Evolutionary conservation across 2,329 filamentous ascomycete genomes (phyloP), one percentile per base, ranked within the genome.

Genomic region (Colletotrichum chrysophilum): DNA sequence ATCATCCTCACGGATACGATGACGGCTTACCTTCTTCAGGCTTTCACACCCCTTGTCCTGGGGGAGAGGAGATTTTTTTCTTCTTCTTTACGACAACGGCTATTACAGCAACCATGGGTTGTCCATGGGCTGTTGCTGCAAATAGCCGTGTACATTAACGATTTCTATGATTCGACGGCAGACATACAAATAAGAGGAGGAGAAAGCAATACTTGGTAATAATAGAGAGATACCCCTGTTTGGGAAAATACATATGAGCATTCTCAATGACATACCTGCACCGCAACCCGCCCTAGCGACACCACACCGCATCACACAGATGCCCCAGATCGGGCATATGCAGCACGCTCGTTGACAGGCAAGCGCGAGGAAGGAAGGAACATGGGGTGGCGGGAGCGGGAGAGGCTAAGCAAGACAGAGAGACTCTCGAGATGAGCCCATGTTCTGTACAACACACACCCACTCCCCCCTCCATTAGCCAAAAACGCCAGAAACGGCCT

Each of bases 221-320:
- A 48, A 21, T 61, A 70, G 67, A 70, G 56, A 70, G 67, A 70
- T 70, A 70, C 67, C 67, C 67, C 67, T n/a, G 66, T 69, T 61
- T 61, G 56, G 55, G 56, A 60, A 62, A 70, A 70, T 70, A 70
- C 56, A 70, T 13, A 62, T 70, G 34, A 70, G 43, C n/a, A 13
- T 52, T 52, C 43, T 52, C 24, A 68, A 21, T 28, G 52, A 28
- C 13, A 28, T 32, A 12, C 18, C 26, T n/a, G n/a, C 58, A 61
- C 28, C 18, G n/a, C 30, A 32, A 12, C 60, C 16, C 26, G 18
- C 60, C 21, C 32, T 36, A 30, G 28, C 32, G 43, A n/a, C 61
- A 43, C 30, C 18, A n/a, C 58, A 34, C n/a, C 32, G 32, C 60
- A 36, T 61, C 61, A 30, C 38, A 66, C 12, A 52, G 43, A 52